Base-by-base conservation (phyloP, 2,329 filamentous ascomycete species). In the Fusarium xyrophilum region DNA sequence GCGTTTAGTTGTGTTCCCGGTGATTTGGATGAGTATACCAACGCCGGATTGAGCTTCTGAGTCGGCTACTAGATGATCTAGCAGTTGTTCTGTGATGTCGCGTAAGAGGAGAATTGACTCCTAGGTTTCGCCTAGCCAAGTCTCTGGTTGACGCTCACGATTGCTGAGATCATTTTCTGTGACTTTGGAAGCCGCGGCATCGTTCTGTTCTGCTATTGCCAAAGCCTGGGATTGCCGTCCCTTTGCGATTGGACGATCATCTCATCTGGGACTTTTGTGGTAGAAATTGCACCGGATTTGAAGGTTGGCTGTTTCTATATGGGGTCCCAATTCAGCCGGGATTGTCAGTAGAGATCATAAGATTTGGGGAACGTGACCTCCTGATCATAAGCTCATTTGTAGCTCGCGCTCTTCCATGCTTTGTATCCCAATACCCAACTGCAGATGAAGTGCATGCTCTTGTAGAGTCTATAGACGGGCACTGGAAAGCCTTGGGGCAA, bases 151-250 rank as follows among this genome's bases (percentile, higher is more conserved):
- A 5, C 54, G 44, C 17, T 35, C 15, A 0, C 48, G 48, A 1
- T 43, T 28, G 10, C 14, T 3, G 1, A 58, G 8, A n/a, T 43
- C 25, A 1, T 3, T 12, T 0, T 25, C 12, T 0, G 47, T 28
- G 3, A 7, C 2, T 0, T 25, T 55, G 0, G 48, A 55, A 17
- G 3, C n/a, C n/a, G n/a, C n/a, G n/a, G n/a, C n/a, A n/a, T 44
- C 38, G 2, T 51, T 28, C 5, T 33, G 28, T 8, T 11, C 4
- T 12, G 21, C 58, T 11, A 21, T 58, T 3, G 14, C 2, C 0
- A 43, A 28, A 0, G 42, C 23, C 0, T 33, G 35, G 0, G 56
- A 40, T 17, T 60, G 51, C 1, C 19, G 35, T 9, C 56, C 51
- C 5, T 30, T 56, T 4, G 33, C n/a, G 0, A 6, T 15, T 7